phyloP scores from a whole-genome alignment of 345 rosid species.

The Citrus mangshanensis region DNA sequence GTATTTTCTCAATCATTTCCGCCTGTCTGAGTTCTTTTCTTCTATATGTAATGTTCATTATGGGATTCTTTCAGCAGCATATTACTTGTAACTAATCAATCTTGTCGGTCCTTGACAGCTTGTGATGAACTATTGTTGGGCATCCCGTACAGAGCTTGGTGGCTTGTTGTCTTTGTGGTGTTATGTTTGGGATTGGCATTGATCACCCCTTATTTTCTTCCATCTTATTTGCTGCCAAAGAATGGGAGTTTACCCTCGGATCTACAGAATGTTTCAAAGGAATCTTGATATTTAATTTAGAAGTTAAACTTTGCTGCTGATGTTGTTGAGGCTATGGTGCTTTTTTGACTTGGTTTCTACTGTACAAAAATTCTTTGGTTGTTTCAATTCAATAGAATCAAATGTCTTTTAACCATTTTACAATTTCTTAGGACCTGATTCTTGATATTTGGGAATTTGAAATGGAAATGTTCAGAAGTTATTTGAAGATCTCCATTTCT shows the following conservation, averaged over 20 bases:
- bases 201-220: constrained; percentile 55
- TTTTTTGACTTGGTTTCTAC: neutral
- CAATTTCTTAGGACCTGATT: too few species aligned
- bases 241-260: constrained; percentile 9
- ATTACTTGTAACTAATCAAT: neutral
- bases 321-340: neutral
- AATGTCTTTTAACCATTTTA: too few species aligned
- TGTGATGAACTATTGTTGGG: constrained; percentile 78
- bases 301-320: neutral
- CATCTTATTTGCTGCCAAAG: constrained; percentile 38
- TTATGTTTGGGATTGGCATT: constrained; percentile 58
- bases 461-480: too few species aligned
- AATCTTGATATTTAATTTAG: constrained; percentile 22
- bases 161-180: constrained; percentile 50
- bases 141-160: constrained; percentile 68
- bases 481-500: too few species aligned
- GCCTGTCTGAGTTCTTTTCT: neutral
- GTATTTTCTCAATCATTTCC: too few species aligned
- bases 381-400: neutral
- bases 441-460: too few species aligned
- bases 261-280: constrained; percentile 29
- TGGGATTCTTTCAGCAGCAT: neutral
- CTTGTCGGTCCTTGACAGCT: constrained; percentile 38
- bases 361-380: neutral
- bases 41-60: too few species aligned